Percentiles rank a stretch among this genome's conserved stretches.
These are phyloP conservation scores for Rhodotorula sp. DNA, from an alignment of 1,284 basidiomycete genomes.

Conservation along the genomic window DNA sequence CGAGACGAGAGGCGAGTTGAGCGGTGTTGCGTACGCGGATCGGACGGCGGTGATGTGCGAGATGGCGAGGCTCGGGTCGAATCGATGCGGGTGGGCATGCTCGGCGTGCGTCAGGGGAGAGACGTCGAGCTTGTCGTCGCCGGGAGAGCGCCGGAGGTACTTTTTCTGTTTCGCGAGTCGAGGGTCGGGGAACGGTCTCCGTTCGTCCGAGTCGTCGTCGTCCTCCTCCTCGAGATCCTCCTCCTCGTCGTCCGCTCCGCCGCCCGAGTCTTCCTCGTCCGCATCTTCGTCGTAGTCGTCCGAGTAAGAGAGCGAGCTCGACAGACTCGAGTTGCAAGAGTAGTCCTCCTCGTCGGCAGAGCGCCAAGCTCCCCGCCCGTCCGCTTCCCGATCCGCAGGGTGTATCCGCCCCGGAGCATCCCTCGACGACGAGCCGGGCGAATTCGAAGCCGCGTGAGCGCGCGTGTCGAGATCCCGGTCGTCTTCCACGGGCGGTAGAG, in stretches of 20 bases:
- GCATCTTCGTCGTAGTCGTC: neutral
- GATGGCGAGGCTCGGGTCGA: neutral
- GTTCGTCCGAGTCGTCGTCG: neutral
- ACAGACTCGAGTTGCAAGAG: neutral
- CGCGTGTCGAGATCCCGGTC: neutral
- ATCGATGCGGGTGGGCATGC: neutral
- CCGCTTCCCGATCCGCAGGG: neutral
- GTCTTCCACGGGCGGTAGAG: slow-evolving; percentile 3
- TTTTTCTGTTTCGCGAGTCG: slow-evolving; percentile 5
- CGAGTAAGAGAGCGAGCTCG: neutral
- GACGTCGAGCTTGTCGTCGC: neutral
- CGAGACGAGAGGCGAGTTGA: neutral
- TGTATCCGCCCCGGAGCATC: too few species aligned
- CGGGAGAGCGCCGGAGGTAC: neutral
- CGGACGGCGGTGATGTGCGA: neutral
- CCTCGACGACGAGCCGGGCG: too few species aligned
- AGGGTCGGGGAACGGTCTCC: slow-evolving; percentile 9
- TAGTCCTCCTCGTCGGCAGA: slow-evolving; percentile 1
- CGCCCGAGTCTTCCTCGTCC: neutral
- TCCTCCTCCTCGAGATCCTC: neutral
- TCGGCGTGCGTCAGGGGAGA: neutral
- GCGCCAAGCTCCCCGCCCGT: neutral
- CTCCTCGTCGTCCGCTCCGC: neutral
- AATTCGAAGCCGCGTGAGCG: too few species aligned
- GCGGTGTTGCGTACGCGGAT: neutral